A percentile compares a stretch with the other conserved stretches of the same genome.
Evolutionary conservation across 2,329 filamentous ascomycete genomes (phyloP).

Genomic region (Zelopaecilomyces penicillatus): DNA sequence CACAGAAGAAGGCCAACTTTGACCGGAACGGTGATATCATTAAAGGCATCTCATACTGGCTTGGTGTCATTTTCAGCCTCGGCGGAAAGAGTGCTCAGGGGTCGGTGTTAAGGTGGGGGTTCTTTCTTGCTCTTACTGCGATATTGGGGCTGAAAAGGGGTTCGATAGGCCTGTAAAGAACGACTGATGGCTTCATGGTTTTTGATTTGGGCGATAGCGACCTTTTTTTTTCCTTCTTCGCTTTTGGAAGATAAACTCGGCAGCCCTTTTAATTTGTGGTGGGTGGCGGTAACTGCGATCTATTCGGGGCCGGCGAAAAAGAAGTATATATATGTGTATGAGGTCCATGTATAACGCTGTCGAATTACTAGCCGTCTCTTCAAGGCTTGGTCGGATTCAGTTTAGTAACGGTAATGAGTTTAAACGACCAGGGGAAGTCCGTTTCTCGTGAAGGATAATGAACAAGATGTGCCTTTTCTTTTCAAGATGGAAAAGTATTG

Average conservation of each 20-base stretch:
- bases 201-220: too few relatives aligned
- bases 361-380: too few relatives aligned
- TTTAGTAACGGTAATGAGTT: too few relatives aligned
- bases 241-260: too few relatives aligned
- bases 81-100: constrained; percentile 42
- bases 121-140: constrained; percentile 32
- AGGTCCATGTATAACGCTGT: too few relatives aligned
- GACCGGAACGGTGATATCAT: constrained; percentile 49
- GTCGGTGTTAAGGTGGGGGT: constrained; percentile 43
- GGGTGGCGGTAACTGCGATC: too few relatives aligned
- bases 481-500: not conserved
- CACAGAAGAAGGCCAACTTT: constrained; percentile 46
- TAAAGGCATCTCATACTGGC: constrained; percentile 46
- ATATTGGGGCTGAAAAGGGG: constrained; percentile 26
- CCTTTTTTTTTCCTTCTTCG: too few relatives aligned
- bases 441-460: not conserved
- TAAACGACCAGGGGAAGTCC: too few relatives aligned
- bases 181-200: constrained; percentile 1
- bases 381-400: too few relatives aligned
- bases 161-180: constrained; percentile 23
- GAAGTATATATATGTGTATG: too few relatives aligned
- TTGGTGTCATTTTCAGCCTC: constrained; percentile 40
- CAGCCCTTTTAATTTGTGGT: too few relatives aligned
- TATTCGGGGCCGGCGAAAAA: too few relatives aligned
- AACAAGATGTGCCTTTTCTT: constrained; percentile 1